Evolutionary conservation across 805 yeast genomes (phyloP).

Genomic region (Wickerhamomyces ciferrii): DNA sequence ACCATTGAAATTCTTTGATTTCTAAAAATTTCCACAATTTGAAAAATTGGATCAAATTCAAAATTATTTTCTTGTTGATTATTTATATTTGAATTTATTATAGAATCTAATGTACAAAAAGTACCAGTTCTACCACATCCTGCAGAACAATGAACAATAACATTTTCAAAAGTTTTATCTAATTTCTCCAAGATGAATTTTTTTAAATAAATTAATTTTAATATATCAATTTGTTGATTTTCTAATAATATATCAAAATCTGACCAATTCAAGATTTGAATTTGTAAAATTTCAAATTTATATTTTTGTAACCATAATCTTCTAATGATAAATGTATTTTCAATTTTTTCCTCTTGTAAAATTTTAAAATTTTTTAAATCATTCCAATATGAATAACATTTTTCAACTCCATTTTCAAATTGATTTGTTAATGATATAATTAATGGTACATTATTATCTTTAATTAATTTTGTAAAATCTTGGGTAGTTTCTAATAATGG

Average conservation of each 20-base stretch:
- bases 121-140: conserved; percentile 98
- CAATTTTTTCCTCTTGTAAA: conserved; percentile 8
- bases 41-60: conserved; percentile 49
- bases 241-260: conserved; percentile 63
- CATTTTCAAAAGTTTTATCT: conserved; percentile 18
- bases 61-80: conserved; percentile 1
- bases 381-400: conserved; percentile 83
- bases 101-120: conserved; percentile 65
- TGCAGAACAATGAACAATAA: conserved; percentile 88
- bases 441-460: conserved; percentile 57
- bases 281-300: conserved; percentile 53
- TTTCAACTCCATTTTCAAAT: conserved; percentile 69
- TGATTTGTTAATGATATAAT: conserved; percentile 75
- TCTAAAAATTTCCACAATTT: conserved; percentile 61
- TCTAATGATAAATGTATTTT: conserved; percentile 33
- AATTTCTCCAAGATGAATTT: conserved; percentile 31
- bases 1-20: conserved; percentile 81
- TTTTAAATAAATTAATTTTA: conserved; percentile 46
- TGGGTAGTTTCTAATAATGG: conserved; percentile 70
- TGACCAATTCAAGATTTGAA: conserved; percentile 80
- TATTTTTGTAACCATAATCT: conserved; percentile 33
- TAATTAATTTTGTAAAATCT: conserved; percentile 81
- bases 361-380: conserved; percentile 37
- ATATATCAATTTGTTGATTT: conserved; percentile 45
- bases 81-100: conserved; percentile 34